phyloP scores from a whole-genome alignment of 2,329 filamentous ascomycete genomes.

The Exophiala mesophila region DNA sequence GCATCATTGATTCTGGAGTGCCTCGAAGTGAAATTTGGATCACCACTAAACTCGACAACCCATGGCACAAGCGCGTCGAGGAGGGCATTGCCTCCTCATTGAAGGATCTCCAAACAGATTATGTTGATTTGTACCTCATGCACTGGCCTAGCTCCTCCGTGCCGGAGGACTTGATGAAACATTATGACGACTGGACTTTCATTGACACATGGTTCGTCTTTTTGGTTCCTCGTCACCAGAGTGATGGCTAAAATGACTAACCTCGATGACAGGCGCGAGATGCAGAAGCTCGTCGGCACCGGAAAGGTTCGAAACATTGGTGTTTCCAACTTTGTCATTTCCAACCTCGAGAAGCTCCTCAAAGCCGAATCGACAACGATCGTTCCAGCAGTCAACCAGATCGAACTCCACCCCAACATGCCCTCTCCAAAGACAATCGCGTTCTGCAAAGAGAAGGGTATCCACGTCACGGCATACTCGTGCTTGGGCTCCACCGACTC shows the following conservation, averaged over 20 bases:
- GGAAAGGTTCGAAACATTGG: slow-evolving; percentile 73
- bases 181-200: slow-evolving; percentile 74
- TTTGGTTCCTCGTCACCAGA: background rate
- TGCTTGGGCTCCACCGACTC: slow-evolving; percentile 68
- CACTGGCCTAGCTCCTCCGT: slow-evolving; percentile 43
- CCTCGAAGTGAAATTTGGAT: slow-evolving; percentile 64
- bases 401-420: slow-evolving; percentile 73
- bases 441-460: slow-evolving; percentile 67
- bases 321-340: slow-evolving; percentile 80
- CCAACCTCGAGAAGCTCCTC: slow-evolving; percentile 72
- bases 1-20: slow-evolving; percentile 60
- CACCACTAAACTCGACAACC: slow-evolving; percentile 79
- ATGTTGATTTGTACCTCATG: slow-evolving; percentile 67
- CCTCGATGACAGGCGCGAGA: slow-evolving; percentile 28
- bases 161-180: slow-evolving; percentile 46
- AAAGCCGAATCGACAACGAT: slow-evolving; percentile 61
- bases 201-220: slow-evolving; percentile 62
- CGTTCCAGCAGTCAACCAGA: slow-evolving; percentile 67
- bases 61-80: slow-evolving; percentile 61
- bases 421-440: slow-evolving; percentile 73
- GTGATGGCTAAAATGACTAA: too few relatives aligned
- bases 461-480: slow-evolving; percentile 62
- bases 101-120: slow-evolving; percentile 57
- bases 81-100: slow-evolving; percentile 61
- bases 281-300: slow-evolving; percentile 42